These are phyloP conservation scores for Skeletonema marinoi DNA, from an alignment of 108 stramenopile genomes.

Conservation along the genomic window DNA sequence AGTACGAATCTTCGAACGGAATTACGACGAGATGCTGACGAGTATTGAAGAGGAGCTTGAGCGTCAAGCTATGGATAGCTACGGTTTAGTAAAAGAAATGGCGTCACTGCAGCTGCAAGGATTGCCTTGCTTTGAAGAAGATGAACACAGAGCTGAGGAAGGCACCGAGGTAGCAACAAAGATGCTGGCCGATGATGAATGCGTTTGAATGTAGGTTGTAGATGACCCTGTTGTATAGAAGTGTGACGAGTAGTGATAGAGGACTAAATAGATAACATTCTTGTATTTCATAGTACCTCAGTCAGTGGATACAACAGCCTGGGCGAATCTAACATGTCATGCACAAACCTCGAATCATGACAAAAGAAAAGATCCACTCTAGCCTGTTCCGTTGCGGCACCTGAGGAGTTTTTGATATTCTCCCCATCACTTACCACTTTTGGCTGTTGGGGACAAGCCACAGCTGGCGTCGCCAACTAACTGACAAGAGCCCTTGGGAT, in stretches of 20 bases:
- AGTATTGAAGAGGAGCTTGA: neutral
- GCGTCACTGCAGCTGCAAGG: neutral
- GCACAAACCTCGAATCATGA: slow-evolving; percentile 58
- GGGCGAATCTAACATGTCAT: slow-evolving; percentile 52
- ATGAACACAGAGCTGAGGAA: neutral
- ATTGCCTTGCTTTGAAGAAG: neutral
- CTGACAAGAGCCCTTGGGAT: no score
- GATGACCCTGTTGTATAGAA: neutral
- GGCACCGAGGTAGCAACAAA: neutral
- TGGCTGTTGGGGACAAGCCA: no score
- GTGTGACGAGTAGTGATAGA: neutral
- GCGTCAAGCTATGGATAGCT: neutral
- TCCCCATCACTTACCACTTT: no score
- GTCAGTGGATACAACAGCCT: slow-evolving; percentile 1
- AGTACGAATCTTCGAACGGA: neutral
- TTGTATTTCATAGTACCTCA: neutral
- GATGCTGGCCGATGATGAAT: neutral
- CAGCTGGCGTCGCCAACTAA: no score
- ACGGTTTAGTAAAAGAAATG: neutral
- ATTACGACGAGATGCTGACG: neutral
- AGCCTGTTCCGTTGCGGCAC: no score
- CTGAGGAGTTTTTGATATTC: no score
- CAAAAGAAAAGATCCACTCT: slow-evolving; percentile 64
- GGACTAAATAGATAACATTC: neutral
- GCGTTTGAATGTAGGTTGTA: neutral